These are phyloP conservation scores for Physaria fendleri DNA, from an alignment of 345 rosid species.

Conservation along the genomic window DNA sequence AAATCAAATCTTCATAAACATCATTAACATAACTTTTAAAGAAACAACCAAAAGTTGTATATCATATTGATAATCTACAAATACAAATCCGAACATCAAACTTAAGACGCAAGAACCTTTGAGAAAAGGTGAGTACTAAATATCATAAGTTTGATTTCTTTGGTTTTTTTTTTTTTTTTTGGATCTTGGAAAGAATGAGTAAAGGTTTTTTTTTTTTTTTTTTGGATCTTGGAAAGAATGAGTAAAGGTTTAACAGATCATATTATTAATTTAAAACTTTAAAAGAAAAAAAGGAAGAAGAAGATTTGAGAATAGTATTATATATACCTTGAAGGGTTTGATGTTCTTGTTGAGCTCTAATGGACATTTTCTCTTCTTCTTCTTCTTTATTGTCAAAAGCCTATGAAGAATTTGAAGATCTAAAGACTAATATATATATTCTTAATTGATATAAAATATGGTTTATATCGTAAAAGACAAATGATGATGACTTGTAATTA, in stretches of 20 bases:
- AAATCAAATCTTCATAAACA: no score
- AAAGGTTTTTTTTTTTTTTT: no score
- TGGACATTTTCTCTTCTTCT: constrained; percentile 24
- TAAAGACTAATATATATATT: constrained; percentile 1
- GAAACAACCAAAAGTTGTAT: no score
- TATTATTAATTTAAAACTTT: neutral
- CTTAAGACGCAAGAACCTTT: no score
- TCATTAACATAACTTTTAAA: no score
- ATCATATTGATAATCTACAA: no score
- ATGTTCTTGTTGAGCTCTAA: constrained; percentile 22
- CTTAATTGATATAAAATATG: neutral
- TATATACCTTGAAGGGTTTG: constrained; percentile 20
- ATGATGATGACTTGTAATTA: neutral
- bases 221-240: constrained; percentile 1
- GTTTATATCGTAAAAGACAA: neutral
- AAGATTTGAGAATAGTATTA: neutral
- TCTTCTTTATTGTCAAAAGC: neutral
- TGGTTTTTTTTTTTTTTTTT: no score
- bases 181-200: no score
- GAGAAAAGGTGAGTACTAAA: no score
- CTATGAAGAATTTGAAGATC: constrained; percentile 6
- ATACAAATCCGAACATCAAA: no score
- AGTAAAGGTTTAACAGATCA: neutral
- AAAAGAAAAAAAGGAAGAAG: no score
- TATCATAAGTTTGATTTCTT: no score